Evolutionary conservation across 176 grass and related monocot species (phyloP).

Genomic region (Hsuehochloa calcarea): DNA sequence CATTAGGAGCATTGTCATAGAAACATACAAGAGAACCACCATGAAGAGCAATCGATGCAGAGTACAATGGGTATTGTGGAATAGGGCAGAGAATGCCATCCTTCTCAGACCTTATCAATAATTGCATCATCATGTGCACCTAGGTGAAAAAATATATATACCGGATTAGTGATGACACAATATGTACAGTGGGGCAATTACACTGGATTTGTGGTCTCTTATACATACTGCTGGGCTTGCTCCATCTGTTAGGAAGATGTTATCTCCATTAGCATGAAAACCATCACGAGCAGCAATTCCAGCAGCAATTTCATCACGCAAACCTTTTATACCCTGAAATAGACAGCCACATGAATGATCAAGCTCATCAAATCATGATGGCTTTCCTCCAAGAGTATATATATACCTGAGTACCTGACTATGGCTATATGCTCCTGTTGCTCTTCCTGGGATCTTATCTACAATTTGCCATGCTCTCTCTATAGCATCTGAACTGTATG

Average conservation of each 20-base stretch:
- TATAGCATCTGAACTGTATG: constrained; percentile 89
- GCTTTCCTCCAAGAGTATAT: constrained; percentile 25
- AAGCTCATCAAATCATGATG: constrained; percentile 24
- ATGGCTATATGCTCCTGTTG: constrained; percentile 92
- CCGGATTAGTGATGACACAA: constrained; percentile 8
- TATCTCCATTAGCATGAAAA: constrained; percentile 73
- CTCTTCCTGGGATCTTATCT: constrained; percentile 77
- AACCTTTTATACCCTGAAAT: constrained; percentile 86
- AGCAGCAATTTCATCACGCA: constrained; percentile 87
- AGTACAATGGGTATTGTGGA: constrained; percentile 94
- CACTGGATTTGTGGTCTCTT: constrained; percentile 5
- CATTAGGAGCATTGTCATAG: constrained; percentile 12
- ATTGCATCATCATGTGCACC: constrained; percentile 99
- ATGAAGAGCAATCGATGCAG: constrained; percentile 92
- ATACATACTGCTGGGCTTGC: constrained; percentile 82
- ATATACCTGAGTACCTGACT: constrained; percentile 57
- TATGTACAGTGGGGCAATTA: background rate
- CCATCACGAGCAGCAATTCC: constrained; percentile 87
- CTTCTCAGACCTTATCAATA: constrained; percentile 88
- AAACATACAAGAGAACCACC: constrained; percentile 97
- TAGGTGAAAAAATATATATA: constrained; percentile 39
- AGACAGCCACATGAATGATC: constrained; percentile 12
- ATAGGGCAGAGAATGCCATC: constrained; percentile 97
- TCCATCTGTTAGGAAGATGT: constrained; percentile 93
- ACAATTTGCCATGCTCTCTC: constrained; percentile 88